Evolutionary conservation across 768 basidiomycete genomes (phyloP).

Genomic region (Thelephora aurantiotincta): DNA sequence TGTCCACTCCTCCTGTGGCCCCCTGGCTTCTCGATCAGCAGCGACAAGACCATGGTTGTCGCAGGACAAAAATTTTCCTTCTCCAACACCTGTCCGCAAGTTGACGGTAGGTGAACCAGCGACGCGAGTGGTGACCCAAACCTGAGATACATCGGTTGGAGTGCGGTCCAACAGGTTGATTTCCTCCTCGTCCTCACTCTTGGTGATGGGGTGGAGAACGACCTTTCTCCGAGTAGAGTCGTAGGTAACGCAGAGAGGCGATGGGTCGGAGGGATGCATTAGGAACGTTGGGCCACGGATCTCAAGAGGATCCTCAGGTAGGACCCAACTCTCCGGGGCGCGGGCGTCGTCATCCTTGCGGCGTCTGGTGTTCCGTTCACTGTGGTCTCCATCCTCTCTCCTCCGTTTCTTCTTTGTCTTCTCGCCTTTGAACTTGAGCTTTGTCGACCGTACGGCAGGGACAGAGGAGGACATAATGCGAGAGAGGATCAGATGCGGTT

Average conservation of each 20-base stretch:
- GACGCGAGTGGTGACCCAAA: slow-evolving; percentile 83
- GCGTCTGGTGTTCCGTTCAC: slow-evolving; percentile 26
- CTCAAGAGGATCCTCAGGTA: slow-evolving; percentile 55
- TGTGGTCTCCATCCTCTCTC: slow-evolving; percentile 36
- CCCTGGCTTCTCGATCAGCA: slow-evolving; percentile 78
- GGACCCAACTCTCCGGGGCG: slow-evolving; percentile 66
- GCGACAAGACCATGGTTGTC: slow-evolving; percentile 77
- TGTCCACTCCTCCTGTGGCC: slow-evolving; percentile 91
- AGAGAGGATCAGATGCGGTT: background rate
- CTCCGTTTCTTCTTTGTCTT: slow-evolving; percentile 75
- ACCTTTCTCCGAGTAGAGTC: slow-evolving; percentile 65
- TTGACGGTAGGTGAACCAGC: slow-evolving; percentile 79
- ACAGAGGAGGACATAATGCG: slow-evolving; percentile 13
- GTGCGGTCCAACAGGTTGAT: slow-evolving; percentile 43
- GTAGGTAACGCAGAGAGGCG: slow-evolving; percentile 63
- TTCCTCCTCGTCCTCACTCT: slow-evolving; percentile 27
- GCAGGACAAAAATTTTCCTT: slow-evolving; percentile 83
- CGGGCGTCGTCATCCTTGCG: slow-evolving; percentile 36
- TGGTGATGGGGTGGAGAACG: slow-evolving; percentile 49
- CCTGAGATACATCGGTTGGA: slow-evolving; percentile 75
- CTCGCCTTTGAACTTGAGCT: slow-evolving; percentile 84
- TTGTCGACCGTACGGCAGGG: slow-evolving; percentile 47
- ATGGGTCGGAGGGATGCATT: slow-evolving; percentile 68
- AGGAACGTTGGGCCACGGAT: slow-evolving; percentile 84
- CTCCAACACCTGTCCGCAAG: slow-evolving; percentile 73